A percentile compares a stretch with the other conserved stretches of the same genome.
Conservation (phyloP, 352 stramenopile genomes). For the Globisporangium lucens region DNA sequence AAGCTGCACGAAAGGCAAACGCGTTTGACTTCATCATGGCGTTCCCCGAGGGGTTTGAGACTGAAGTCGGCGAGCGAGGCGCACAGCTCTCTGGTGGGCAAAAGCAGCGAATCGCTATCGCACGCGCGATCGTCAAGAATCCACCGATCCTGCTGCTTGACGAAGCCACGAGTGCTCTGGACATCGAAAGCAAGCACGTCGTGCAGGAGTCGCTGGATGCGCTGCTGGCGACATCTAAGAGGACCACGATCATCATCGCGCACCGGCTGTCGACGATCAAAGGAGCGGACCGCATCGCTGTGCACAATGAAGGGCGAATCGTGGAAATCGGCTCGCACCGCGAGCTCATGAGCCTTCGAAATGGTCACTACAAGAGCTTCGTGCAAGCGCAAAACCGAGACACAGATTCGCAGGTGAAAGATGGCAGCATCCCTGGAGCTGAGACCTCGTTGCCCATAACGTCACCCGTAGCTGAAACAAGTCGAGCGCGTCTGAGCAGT, state of each 20-base stretch:
- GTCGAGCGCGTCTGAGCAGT: neutral
- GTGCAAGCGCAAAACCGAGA: slow-evolving; percentile 21
- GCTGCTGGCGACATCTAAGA: slow-evolving; percentile 24
- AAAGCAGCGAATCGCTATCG: slow-evolving; percentile 19
- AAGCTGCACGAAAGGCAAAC: slow-evolving; percentile 60
- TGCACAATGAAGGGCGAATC: slow-evolving; percentile 90
- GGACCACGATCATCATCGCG: slow-evolving; percentile 57
- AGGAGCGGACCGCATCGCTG: slow-evolving; percentile 93
- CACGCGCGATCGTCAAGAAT: slow-evolving; percentile 62
- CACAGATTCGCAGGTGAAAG: slow-evolving; percentile 9
- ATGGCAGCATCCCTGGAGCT: neutral
- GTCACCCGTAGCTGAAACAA: neutral
- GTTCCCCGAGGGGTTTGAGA: slow-evolving; percentile 90
- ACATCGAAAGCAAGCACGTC: slow-evolving; percentile 78
- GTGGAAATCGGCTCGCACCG: slow-evolving; percentile 92
- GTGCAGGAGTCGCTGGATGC: slow-evolving; percentile 69
- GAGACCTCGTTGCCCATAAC: neutral
- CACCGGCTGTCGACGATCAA: slow-evolving; percentile 94
- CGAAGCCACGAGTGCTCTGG: slow-evolving; percentile 16
- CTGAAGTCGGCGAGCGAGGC: slow-evolving; percentile 84
- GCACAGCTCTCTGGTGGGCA: slow-evolving; percentile 60
- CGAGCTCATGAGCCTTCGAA: slow-evolving; percentile 68
- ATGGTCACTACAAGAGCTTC: slow-evolving; percentile 47
- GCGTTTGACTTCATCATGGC: slow-evolving; percentile 90
- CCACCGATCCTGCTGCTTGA: slow-evolving; percentile 81